phyloP scores from a whole-genome alignment of 305 asterid genomes.

The Euphrasia arctica region DNA sequence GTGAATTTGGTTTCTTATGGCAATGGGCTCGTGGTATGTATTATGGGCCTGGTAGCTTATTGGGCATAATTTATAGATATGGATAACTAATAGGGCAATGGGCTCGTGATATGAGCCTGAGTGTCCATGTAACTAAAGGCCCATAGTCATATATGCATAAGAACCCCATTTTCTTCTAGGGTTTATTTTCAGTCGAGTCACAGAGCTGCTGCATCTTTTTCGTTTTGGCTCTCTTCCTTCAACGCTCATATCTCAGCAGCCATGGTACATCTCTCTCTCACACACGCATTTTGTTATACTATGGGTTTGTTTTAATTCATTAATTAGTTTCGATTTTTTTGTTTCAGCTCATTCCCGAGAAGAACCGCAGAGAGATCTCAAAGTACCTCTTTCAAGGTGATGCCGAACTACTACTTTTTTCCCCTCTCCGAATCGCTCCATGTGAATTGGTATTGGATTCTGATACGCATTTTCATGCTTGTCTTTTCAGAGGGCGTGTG shows the following conservation, averaged over 20 bases:
- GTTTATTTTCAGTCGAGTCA: conserved; percentile 1
- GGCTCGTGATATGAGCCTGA: no score
- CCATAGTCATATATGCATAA: not conserved
- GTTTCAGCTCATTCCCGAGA: conserved; percentile 75
- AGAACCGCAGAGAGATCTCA: conserved; percentile 88
- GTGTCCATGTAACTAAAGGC: not conserved
- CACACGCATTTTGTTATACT: not conserved
- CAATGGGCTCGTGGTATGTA: no score
- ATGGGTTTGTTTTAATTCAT: not conserved
- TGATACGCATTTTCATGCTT: not conserved
- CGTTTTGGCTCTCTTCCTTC: not conserved
- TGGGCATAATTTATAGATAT: no score
- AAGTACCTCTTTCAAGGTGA: conserved; percentile 87
- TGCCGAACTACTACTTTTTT: not conserved
- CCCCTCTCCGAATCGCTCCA: not conserved
- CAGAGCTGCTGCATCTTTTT: conserved; percentile 32
- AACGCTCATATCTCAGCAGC: conserved; percentile 25
- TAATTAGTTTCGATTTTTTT: not conserved
- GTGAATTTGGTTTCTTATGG: no score
- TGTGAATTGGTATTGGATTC: not conserved
- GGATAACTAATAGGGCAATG: no score
- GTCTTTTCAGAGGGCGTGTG: conserved; percentile 71
- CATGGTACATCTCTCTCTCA: conserved; percentile 36
- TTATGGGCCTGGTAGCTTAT: no score
- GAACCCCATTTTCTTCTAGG: conserved; percentile 30